Evolutionary conservation across 768 basidiomycete genomes (phyloP), one percentile per base, ranked within the genome.

Genomic region (Austroboletus festivus): DNA sequence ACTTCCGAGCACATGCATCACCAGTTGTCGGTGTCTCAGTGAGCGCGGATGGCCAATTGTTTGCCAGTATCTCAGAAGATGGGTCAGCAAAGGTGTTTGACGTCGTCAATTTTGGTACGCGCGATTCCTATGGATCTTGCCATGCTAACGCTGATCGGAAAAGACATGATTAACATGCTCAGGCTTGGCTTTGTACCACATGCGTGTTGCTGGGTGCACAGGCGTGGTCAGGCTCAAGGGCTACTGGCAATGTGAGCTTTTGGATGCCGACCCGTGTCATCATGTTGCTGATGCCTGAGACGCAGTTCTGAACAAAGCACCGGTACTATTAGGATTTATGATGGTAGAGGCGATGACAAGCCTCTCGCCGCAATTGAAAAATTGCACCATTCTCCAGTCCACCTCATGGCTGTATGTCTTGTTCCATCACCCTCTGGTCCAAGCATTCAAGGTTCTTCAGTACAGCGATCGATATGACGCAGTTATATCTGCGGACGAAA

Each of bases 141-240:
- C 35, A n/a, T 22, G 28, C 18, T 18, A 37, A 38, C 31, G 38
- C 28, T 31, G 16, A 41, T 4, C 4, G 44, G 43, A 42, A 45
- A 33, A 97, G 95, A 99, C 67, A 97, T 98, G 95, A 98, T 98
- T 61, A 98, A 96, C 67, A 96, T 97, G 68, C 80, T 99, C 52
- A 90, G 92, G 63, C 75, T 99, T 42, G 86, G 81, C 2, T 98
- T 82, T 63, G 79, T 74, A 18, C 96, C 96, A 10, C 85, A 85
- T 53, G 76, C 91, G 11, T 95, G 92, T 61, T 94, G 92, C 63
- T 99, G 95, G 95, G 87, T 98, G 5, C 96, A 99, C 67, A 76
- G 75, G 50, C 80, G 87, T 19, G 93, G 92, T 40, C 85, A 94
- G 58, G 92, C 89, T 0, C 87, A 91, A 62, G 85, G 86, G 16